Percentiles rank a stretch among this genome's conserved stretches.
phyloP scores from a whole-genome alignment of 768 basidiomycete genomes.

The Terana coerulea region DNA sequence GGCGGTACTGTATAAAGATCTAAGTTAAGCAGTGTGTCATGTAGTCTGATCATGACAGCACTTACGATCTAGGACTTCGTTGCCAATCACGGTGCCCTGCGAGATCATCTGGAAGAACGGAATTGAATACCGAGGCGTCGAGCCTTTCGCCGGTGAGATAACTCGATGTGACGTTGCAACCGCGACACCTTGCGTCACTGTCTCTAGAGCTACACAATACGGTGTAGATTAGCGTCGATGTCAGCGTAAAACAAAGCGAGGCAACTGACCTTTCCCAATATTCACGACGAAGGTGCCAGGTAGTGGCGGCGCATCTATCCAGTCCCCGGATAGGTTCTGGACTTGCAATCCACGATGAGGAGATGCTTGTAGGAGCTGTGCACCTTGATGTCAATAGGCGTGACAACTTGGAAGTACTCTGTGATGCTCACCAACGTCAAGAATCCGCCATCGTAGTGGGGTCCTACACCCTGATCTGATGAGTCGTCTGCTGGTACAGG shows the following conservation, averaged over 20 bases:
- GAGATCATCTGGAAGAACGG: slow-evolving; percentile 85
- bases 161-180: slow-evolving; percentile 82
- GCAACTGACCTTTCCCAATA: slow-evolving; percentile 62
- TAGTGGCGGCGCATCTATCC: slow-evolving; percentile 80
- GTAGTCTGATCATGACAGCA: background rate
- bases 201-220: slow-evolving; percentile 57
- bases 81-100: slow-evolving; percentile 47
- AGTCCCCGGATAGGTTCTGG: slow-evolving; percentile 73
- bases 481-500: slow-evolving; percentile 47
- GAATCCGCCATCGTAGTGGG: slow-evolving; percentile 82
- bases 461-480: slow-evolving; percentile 74
- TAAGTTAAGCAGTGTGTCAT: background rate
- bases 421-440: slow-evolving; percentile 71
- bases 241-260: background rate
- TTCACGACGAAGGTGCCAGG: slow-evolving; percentile 81
- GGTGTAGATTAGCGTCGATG: background rate
- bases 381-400: too few species aligned
- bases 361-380: slow-evolving; percentile 75
- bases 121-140: slow-evolving; percentile 72
- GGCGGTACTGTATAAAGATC: slow-evolving; percentile 47
- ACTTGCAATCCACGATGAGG: slow-evolving; percentile 77
- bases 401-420: too few species aligned
- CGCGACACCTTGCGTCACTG: slow-evolving; percentile 69
- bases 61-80: slow-evolving; percentile 43
- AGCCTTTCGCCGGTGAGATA: slow-evolving; percentile 52